Evolutionary conservation across 352 stramenopile genomes (phyloP).

Genomic region (Globisporangium echinulatum): DNA sequence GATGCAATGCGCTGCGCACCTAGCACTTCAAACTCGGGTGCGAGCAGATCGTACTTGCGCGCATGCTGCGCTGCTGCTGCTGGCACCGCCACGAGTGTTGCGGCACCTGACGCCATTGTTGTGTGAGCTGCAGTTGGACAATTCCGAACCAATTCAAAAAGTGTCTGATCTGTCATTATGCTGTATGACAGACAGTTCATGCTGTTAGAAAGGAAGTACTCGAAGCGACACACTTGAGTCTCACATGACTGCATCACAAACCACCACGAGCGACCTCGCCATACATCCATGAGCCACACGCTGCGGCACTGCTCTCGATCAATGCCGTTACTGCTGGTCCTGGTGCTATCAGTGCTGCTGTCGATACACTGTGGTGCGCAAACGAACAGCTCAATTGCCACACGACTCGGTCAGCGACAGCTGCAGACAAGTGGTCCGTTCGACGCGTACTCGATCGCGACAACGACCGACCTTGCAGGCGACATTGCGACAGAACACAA

Average conservation of each 20-base stretch:
- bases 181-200: too few species aligned
- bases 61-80: background rate
- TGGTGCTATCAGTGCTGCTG: background rate
- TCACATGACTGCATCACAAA: too few species aligned
- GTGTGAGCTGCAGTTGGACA: too few species aligned
- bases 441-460: background rate
- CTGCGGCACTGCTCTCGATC: too few species aligned
- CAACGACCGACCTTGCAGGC: background rate
- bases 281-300: too few species aligned
- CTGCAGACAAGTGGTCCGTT: background rate
- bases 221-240: too few species aligned
- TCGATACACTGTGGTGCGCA: background rate
- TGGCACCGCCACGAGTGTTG: background rate
- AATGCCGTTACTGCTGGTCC: background rate
- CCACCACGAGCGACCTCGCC: too few species aligned
- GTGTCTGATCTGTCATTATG: too few species aligned
- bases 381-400: background rate
- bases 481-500: background rate
- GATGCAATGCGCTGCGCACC: slow-evolving; percentile 12
- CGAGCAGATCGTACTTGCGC: slow-evolving; percentile 39
- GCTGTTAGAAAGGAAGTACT: too few species aligned
- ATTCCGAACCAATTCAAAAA: too few species aligned
- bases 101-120: background rate
- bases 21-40: slow-evolving; percentile 66
- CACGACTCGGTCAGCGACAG: background rate